Evolutionary conservation across 2,329 filamentous ascomycete genomes (phyloP).

Genomic region (Neofusicoccum parvum): DNA sequence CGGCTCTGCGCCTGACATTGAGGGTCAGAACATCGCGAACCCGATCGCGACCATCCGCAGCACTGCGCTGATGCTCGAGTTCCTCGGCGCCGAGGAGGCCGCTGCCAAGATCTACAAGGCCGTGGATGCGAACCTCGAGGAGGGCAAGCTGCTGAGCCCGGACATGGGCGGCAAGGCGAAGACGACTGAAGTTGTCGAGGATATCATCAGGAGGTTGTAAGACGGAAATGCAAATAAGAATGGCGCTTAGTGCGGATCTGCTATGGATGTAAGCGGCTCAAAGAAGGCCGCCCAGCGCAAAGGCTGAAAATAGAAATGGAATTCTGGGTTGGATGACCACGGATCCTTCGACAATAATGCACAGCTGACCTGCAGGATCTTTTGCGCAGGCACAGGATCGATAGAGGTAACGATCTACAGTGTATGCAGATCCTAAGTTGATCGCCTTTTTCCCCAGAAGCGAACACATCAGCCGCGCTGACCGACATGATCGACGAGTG

Average conservation of each 20-base stretch:
- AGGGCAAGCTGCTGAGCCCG: conserved; percentile 79
- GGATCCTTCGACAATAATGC: not conserved
- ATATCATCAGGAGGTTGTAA: conserved; percentile 82
- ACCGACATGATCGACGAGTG: conserved; percentile 2
- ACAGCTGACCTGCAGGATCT: conserved; percentile 15
- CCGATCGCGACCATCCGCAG: conserved; percentile 92
- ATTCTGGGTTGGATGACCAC: not conserved
- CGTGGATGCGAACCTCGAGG: conserved; percentile 86
- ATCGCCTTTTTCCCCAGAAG: not conserved
- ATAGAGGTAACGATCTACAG: conserved; percentile 15
- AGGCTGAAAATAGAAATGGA: not conserved
- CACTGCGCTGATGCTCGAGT: conserved; percentile 94
- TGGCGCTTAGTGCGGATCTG: not conserved
- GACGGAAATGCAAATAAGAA: conserved; percentile 6
- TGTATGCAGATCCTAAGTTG: conserved; percentile 7
- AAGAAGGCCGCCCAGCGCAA: not conserved
- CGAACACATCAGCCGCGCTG: conserved; percentile 10
- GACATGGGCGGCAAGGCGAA: conserved; percentile 87
- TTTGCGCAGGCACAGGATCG: conserved; percentile 11
- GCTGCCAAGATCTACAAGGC: conserved; percentile 89
- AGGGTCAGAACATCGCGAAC: conserved; percentile 90
- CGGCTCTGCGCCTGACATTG: conserved; percentile 92
- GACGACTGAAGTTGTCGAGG: conserved; percentile 83
- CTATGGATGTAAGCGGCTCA: not conserved
- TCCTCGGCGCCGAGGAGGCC: conserved; percentile 82